phyloP scores from a whole-genome alignment of 345 rosid species.

The Eucalyptus sp. region DNA sequence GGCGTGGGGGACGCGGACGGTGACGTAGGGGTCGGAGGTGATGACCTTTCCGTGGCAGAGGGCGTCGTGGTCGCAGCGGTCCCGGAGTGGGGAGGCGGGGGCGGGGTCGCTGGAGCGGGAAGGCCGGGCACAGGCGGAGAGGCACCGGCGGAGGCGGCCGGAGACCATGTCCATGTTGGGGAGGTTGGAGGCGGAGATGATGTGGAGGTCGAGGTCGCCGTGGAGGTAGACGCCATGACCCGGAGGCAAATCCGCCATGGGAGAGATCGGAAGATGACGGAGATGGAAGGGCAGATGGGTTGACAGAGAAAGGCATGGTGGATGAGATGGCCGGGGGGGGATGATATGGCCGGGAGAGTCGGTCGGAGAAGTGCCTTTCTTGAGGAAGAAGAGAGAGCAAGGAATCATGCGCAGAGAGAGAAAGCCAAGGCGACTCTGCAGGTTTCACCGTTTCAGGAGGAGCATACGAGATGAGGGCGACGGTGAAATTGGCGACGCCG shows the following conservation, averaged over 20 bases:
- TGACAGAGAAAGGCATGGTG: neutral
- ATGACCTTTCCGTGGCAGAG: conserved; percentile 30
- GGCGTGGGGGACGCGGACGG: conserved; percentile 77
- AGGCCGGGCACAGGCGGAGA: conserved; percentile 18
- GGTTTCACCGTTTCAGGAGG: neutral
- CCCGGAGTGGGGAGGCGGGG: neutral
- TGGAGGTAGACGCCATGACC: conserved; percentile 26
- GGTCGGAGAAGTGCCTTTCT: neutral
- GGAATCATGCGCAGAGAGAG: neutral
- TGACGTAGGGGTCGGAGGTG: conserved; percentile 81
- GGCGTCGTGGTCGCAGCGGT: neutral
- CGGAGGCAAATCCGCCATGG: neutral
- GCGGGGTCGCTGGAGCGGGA: neutral
- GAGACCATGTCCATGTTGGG: conserved; percentile 64
- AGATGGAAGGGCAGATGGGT: neutral
- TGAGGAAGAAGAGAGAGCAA: neutral
- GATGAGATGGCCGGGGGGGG: neutral
- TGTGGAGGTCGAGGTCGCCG: conserved; percentile 69
- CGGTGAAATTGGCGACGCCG: neutral
- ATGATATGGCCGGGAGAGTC: neutral
- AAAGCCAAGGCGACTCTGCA: neutral
- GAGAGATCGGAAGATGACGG: neutral
- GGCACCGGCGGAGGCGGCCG: conserved; percentile 33
- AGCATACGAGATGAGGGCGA: neutral
- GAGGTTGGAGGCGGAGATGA: conserved; percentile 40